A percentile compares a stretch with the other conserved stretches of the same genome.
These are phyloP conservation scores for Mortierella sp. DNA, from an alignment of 371 early-diverging fungal species.

Conservation along the genomic window DNA sequence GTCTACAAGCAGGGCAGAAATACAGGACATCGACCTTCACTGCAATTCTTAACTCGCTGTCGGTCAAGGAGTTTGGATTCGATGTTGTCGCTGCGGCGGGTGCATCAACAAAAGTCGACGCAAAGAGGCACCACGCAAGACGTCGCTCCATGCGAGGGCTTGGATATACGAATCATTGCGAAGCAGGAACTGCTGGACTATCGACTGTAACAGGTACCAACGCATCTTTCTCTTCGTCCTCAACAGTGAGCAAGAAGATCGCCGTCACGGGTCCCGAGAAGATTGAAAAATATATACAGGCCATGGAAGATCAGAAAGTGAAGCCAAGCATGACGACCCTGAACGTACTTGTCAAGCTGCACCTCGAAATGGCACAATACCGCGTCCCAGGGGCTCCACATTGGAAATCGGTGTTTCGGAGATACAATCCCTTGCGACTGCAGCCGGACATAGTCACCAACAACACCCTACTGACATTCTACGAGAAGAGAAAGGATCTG, in stretches of 20 bases:
- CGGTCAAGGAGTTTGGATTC: slow-evolving; percentile 47
- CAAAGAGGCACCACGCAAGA: background rate
- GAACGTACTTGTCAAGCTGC: slow-evolving; percentile 42
- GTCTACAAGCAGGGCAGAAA: slow-evolving; percentile 24
- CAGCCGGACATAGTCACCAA: slow-evolving; percentile 62
- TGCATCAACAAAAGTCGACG: background rate
- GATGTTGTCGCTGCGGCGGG: slow-evolving; percentile 24
- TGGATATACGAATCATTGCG: too few species aligned
- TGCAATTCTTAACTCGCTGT: slow-evolving; percentile 33
- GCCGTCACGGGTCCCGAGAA: slow-evolving; percentile 20
- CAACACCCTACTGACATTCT: slow-evolving; percentile 61
- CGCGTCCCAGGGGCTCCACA: slow-evolving; percentile 24
- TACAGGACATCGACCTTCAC: slow-evolving; percentile 33
- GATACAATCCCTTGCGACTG: slow-evolving; percentile 50
- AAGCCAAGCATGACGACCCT: slow-evolving; percentile 24
- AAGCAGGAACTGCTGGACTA: background rate
- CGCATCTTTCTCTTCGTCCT: too few species aligned
- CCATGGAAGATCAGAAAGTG: slow-evolving; percentile 23
- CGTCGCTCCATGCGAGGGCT: background rate
- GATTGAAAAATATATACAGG: slow-evolving; percentile 23
- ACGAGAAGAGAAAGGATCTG: slow-evolving; percentile 54
- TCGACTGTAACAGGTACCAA: background rate
- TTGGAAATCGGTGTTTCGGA: slow-evolving; percentile 34
- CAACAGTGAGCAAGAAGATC: slow-evolving; percentile 9
- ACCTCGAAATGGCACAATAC: slow-evolving; percentile 43